Evolutionary conservation across 768 basidiomycete genomes (phyloP).

Genomic region (Agaricus subrufescens): DNA sequence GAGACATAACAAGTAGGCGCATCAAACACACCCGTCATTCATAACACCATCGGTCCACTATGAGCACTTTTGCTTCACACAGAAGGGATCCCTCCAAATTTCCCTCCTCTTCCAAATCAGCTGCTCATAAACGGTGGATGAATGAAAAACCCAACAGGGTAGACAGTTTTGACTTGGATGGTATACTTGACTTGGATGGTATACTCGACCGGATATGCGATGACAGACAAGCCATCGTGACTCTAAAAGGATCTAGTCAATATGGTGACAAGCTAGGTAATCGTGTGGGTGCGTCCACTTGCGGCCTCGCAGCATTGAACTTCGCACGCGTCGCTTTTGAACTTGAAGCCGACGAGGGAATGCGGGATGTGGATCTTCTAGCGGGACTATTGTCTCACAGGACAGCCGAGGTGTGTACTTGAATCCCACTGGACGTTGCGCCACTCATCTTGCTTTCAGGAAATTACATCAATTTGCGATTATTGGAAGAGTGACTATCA

Average conservation of each 20-base stretch:
- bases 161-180: background rate
- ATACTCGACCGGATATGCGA: slow-evolving; percentile 16
- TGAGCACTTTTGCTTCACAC: background rate
- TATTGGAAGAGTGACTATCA: slow-evolving; percentile 34
- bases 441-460: slow-evolving; percentile 28
- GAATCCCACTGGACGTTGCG: background rate
- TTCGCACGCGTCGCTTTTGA: slow-evolving; percentile 44
- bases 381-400: slow-evolving; percentile 6
- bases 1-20: too few species aligned
- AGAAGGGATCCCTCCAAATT: background rate
- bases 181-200: background rate
- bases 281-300: slow-evolving; percentile 40
- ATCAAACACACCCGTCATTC: background rate
- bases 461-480: slow-evolving; percentile 51
- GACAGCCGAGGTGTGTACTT: slow-evolving; percentile 11
- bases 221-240: slow-evolving; percentile 35
- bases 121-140: background rate
- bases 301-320: slow-evolving; percentile 65
- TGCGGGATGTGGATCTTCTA: slow-evolving; percentile 4
- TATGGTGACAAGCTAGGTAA: slow-evolving; percentile 33
- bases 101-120: background rate
- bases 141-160: background rate
- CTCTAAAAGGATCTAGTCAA: slow-evolving; percentile 50
- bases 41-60: background rate
- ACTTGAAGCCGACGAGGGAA: slow-evolving; percentile 27